phyloP scores from a whole-genome alignment of 2,329 filamentous ascomycete species.

The Trichoderma afroharzianum region DNA sequence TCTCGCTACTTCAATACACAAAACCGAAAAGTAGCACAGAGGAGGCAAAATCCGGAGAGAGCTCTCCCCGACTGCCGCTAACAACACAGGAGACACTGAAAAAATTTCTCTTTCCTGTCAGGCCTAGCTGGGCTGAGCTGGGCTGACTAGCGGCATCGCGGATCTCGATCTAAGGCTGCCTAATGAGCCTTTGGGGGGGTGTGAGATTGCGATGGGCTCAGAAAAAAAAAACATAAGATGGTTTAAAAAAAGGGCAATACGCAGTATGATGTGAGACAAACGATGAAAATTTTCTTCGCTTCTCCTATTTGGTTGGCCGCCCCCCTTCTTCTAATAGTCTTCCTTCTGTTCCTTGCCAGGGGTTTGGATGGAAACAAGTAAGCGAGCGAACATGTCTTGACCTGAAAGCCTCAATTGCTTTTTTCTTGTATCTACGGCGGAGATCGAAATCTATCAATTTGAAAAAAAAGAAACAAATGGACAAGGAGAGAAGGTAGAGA shows the following conservation, averaged over 20 bases:
- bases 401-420: neutral
- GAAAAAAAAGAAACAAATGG: neutral
- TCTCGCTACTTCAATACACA: neutral
- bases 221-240: neutral
- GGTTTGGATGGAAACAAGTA: neutral
- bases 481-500: neutral
- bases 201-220: neutral
- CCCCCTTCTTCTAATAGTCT: neutral
- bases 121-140: slow-evolving; percentile 6
- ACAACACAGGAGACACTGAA: neutral
- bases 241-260: neutral
- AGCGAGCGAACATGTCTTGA: neutral
- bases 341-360: neutral
- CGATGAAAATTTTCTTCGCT: neutral
- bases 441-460: neutral
- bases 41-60: neutral
- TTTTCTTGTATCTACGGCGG: neutral
- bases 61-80: slow-evolving; percentile 1
- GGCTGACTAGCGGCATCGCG: slow-evolving; percentile 16
- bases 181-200: neutral
- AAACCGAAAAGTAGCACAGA: neutral
- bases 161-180: slow-evolving; percentile 6
- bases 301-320: neutral
- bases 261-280: slow-evolving; percentile 1
- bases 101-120: neutral